Evolutionary conservation across 805 yeast genomes (phyloP), one percentile per base, ranked within the genome.

Genomic region (Barnettozyma californica): DNA sequence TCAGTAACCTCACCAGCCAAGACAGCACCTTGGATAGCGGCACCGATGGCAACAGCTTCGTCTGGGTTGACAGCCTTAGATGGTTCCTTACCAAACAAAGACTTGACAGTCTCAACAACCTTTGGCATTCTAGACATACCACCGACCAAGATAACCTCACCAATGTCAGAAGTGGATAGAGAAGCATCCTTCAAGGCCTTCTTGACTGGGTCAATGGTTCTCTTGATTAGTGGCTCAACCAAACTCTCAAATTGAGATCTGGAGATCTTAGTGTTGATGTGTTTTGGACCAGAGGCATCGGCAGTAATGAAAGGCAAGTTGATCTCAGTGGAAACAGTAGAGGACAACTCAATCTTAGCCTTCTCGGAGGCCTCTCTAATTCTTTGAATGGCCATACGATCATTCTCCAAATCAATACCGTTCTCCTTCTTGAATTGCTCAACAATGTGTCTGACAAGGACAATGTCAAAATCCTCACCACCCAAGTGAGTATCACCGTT

Each of bases 41-140:
- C 95, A 66, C 95, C 95, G 58, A 87, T 71, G 53, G 95, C 94
- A 48, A 87, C 95, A 33, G 94, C 91, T 69, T 87, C 95, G 67
- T 87, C 95, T 39, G 95, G 95, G 67, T 87, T 87, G 19, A 87
- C 90, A 42, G 81, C 78, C 52, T 83, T 80, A 50, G 84, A 84
- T 43, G 92, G 91, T 59, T 76, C 76, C 63, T 76, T 82, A 43
- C 75, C 73, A 63, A 87, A 87, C 37, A 83, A 60, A 9, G 72
- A 69, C 60, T 75, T 76, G 41, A 87, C 92, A 29, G 81, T 71
- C 48, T 76, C 76, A 51, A 88, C 71, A 57, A 87, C 82, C 67
- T 80, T 81, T 55, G 95, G 95, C 95, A 87, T 87, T 68, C 95
- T 72, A 33, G 95, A 84, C 95, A 87, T 87, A 60, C 95, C 95